Percentiles rank a stretch among this genome's conserved stretches.
phyloP scores from a whole-genome alignment of 2,329 filamentous ascomycete species.

The Alternaria arbusti region DNA sequence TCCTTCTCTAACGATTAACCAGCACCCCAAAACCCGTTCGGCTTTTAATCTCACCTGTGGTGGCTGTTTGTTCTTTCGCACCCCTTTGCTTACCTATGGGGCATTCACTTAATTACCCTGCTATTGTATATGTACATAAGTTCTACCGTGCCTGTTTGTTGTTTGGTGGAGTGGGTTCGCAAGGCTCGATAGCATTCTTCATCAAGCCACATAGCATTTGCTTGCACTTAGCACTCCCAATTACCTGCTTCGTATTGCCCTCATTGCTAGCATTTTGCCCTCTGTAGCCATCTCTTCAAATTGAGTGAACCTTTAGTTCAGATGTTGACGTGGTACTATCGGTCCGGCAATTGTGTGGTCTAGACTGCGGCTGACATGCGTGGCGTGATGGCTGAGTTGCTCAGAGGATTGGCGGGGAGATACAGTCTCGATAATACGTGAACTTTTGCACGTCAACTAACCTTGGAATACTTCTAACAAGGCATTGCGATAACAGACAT shows the following conservation, averaged over 20 bases:
- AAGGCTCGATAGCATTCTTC: background rate
- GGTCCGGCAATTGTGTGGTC: background rate
- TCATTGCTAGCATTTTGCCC: background rate
- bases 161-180: background rate
- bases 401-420: background rate
- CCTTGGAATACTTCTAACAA: background rate
- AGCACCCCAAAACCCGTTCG: constrained; percentile 75
- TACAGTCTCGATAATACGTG: background rate
- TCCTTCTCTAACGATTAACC: constrained; percentile 38
- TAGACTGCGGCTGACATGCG: background rate
- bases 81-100: background rate
- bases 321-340: background rate
- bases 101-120: background rate
- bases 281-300: background rate
- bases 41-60: constrained; percentile 58
- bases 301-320: background rate
- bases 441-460: background rate
- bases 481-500: background rate
- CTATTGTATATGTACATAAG: constrained; percentile 19
- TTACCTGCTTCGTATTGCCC: background rate
- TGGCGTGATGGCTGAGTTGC: background rate
- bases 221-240: background rate
- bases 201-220: background rate
- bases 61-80: background rate
- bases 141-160: background rate